Base-by-base conservation (phyloP, 495 filamentous ascomycete species). In the Hypomontagnella submonticulosa region DNA sequence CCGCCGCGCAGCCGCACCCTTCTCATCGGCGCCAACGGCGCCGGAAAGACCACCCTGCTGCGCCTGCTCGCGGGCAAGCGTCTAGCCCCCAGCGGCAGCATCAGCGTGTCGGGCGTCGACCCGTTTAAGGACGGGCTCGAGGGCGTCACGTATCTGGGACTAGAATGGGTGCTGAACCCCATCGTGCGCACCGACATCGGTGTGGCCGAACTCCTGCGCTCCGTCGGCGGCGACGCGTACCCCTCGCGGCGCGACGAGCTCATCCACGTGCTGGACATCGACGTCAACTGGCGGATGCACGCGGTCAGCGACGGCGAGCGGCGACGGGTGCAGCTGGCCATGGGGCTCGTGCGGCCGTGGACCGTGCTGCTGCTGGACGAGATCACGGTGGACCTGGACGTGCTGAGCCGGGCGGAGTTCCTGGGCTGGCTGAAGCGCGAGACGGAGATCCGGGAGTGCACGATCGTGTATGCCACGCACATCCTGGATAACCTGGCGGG, bases 111-210 rank as follows among this genome's bases (percentile, higher is more conserved):
- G 33, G 91, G 90, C 51, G 84, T 90, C 27, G 96, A 98, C 79
- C 95, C 95, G 6, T 98, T 99, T 85, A 89, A 89, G 69, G 84
- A 91, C 18, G 86, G 87, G 9, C 83, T 97, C 0, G 90, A 96
- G 76, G 95, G 93, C 44, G 94, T 99, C 20, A 97, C 93, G 47
- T 99, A 99, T 75, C 89, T 99, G 4, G 95, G 95, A 0, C 85
- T 96, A 0, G 95, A 99, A 80, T 99, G 96, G 96, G 96, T 98
- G 10, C 86, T 98, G n/a, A 98, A 98, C 80, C 89, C 88, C 33
- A 96, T 97, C 69, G 96, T 98, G 34, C 88, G 96, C 30, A 95
- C 90, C 12, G 95, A 99, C 76, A 97, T 99, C 61, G 92, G 90
- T 38, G 93, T 99, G 2, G 85, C 84, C 2, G 92, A 93, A 40